Evolutionary conservation across 306 rosid species (phyloP).

Genomic region (Lithocarpus polystachyus): DNA sequence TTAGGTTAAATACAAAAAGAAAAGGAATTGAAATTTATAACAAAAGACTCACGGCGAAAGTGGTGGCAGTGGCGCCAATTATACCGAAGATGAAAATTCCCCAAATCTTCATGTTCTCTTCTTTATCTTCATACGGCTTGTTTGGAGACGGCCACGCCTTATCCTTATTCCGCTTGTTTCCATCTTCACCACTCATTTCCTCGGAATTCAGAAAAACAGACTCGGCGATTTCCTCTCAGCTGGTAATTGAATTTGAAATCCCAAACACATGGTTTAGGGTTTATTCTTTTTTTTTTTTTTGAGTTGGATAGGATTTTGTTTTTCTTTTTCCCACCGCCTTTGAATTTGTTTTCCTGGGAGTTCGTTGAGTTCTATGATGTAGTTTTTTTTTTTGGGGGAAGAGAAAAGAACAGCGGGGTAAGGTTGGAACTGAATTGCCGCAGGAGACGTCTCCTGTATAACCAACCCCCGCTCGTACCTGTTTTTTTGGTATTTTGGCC

Average conservation of each 20-base stretch:
- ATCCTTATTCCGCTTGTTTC: conserved; percentile 28
- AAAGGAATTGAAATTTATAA: neutral
- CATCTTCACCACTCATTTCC: conserved; percentile 47
- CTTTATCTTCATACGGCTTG: conserved; percentile 34
- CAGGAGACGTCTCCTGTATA: too few species aligned
- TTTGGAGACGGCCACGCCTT: conserved; percentile 32
- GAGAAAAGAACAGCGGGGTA: too few species aligned
- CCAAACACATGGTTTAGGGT: conserved; percentile 29
- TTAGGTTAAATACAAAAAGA: neutral
- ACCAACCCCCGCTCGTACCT: too few species aligned
- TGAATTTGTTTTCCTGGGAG: neutral
- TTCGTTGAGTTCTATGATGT: too few species aligned
- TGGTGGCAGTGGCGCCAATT: conserved; percentile 86
- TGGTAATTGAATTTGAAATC: conserved; percentile 25
- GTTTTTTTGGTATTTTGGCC: too few species aligned
- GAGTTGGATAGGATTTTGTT: neutral
- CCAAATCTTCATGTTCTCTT: conserved; percentile 56
- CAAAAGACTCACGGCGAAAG: conserved; percentile 62
- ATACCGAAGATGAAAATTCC: conserved; percentile 75
- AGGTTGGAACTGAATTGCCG: too few species aligned
- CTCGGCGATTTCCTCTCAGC: conserved; percentile 16
- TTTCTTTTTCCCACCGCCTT: conserved; percentile 7
- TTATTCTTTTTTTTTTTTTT: neutral
- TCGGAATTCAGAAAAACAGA: conserved; percentile 3
- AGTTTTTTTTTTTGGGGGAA: too few species aligned